Base-by-base conservation (phyloP, 1,139 yeast species). In the Lodderomyces orthopsilosis region DNA sequence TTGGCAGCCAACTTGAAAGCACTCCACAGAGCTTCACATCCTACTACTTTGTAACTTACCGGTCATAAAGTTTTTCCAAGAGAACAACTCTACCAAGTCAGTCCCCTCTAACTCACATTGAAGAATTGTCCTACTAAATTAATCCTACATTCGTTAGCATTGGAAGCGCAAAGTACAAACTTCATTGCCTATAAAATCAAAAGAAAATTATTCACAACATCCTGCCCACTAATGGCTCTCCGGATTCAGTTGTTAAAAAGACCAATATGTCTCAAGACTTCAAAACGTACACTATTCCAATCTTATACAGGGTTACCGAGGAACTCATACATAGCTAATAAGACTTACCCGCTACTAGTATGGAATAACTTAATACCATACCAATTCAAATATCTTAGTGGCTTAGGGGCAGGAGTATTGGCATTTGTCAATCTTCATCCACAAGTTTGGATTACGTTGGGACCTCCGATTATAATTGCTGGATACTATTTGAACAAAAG, bases 391-490 rank as follows among this genome's bases (percentile, higher is more conserved):
- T 65, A 63, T 50, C 65, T 66, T 34, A 53, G 61, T 2, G 55
- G 56, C 1, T 46, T 70, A 14, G 56, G 63, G 0, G 38, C 58
- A 1, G 50, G 63, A 1, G 70, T 73, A 0, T 46, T 55, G 10
- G 51, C 65, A 1, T 45, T 70, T n/a, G 64, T 65, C 9, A 69
- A 70, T 42, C 43, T 70, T 12, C 74, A 69, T 50, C 74, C 72
- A 12, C 60, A 66, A 45, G 52, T 60, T 9, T 42, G 69, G 7
- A 45, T 68, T 12, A 69, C 75, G 1, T 47, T 65, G 9, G 67
- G 62, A 0, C 78, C 78, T 1, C 77, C 78, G 1, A 40, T 59
- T 2, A 53, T 58, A 0, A 50, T 65, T 1, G 64, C 59, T 0
- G 55, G 60, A 2, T 68, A 59, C 48, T 67, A 52, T 39, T 52